Percentiles rank a stretch among this genome's conserved stretches.
phyloP scores from a whole-genome alignment of 805 yeast species.

The Brettanomyces nanus region DNA sequence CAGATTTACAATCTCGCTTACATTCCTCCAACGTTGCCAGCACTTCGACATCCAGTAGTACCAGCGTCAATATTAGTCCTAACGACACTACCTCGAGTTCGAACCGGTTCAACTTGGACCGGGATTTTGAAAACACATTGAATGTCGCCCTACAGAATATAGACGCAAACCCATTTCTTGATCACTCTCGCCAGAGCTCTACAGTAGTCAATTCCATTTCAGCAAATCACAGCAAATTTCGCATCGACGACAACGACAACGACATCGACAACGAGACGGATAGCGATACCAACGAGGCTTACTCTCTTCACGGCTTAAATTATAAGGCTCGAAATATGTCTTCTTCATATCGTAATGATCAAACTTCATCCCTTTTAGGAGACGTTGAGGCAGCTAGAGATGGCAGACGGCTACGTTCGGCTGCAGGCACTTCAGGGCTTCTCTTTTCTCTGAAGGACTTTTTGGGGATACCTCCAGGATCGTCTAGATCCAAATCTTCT shows the following conservation, averaged over 20 bases:
- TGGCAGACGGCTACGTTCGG: background rate
- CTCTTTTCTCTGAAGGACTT: background rate
- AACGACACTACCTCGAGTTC: background rate
- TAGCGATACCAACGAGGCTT: background rate
- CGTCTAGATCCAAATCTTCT: background rate
- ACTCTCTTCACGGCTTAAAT: background rate
- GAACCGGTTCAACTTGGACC: conserved; percentile 43
- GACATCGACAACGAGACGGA: background rate
- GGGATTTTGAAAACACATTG: conserved; percentile 53
- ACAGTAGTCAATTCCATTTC: conserved; percentile 20
- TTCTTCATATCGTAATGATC: background rate
- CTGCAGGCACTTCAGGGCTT: background rate
- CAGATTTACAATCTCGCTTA: too few relatives aligned
- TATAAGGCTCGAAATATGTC: background rate
- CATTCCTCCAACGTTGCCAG: too few relatives aligned
- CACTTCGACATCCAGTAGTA: too few relatives aligned
- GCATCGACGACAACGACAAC: conserved; percentile 5
- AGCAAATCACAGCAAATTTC: conserved; percentile 21
- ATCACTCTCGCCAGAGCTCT: conserved; percentile 16
- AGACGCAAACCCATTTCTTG: conserved; percentile 25
- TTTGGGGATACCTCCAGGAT: background rate
- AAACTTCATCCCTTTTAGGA: background rate
- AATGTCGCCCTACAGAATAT: conserved; percentile 58
- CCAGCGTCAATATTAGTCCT: background rate
- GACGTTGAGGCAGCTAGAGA: too few relatives aligned